Evolutionary conservation across 345 rosid species (phyloP).

Genomic region (Stellera chamaejasme): DNA sequence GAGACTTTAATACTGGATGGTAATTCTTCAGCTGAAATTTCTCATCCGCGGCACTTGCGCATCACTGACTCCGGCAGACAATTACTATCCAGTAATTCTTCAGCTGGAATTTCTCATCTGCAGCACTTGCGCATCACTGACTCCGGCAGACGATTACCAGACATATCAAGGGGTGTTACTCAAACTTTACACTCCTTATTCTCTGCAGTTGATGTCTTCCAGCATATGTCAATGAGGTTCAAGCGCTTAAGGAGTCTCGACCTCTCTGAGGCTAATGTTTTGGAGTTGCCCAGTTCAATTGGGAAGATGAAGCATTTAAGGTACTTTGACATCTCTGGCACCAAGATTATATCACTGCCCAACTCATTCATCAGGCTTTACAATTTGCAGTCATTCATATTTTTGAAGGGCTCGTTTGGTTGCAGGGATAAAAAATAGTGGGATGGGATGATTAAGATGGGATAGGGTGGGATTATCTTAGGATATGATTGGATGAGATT

Average conservation of each 20-base stretch:
- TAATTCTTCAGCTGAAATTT: neutral
- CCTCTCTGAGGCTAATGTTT: neutral
- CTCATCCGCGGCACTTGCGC: neutral
- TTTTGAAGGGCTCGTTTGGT: no score
- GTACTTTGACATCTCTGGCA: slow-evolving; percentile 4
- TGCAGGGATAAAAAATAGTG: no score
- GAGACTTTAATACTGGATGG: neutral
- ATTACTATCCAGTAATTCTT: neutral
- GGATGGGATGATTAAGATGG: no score
- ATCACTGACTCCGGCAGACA: neutral
- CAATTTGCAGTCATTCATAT: slow-evolving; percentile 6
- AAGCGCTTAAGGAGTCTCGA: neutral
- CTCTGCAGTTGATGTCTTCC: neutral
- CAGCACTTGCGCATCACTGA: neutral
- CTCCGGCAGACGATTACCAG: neutral
- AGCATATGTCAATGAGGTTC: neutral
- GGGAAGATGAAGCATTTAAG: slow-evolving; percentile 7
- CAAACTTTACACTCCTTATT: neutral
- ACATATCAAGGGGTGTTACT: neutral
- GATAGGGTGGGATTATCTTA: no score
- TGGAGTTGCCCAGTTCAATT: neutral
- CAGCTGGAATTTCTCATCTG: neutral
- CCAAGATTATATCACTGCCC: neutral
- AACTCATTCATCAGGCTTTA: slow-evolving; percentile 5
- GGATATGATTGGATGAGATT: no score